These are phyloP conservation scores for Monosporozyma servazzii DNA, from an alignment of 805 yeast species.

Conservation along the genomic window DNA sequence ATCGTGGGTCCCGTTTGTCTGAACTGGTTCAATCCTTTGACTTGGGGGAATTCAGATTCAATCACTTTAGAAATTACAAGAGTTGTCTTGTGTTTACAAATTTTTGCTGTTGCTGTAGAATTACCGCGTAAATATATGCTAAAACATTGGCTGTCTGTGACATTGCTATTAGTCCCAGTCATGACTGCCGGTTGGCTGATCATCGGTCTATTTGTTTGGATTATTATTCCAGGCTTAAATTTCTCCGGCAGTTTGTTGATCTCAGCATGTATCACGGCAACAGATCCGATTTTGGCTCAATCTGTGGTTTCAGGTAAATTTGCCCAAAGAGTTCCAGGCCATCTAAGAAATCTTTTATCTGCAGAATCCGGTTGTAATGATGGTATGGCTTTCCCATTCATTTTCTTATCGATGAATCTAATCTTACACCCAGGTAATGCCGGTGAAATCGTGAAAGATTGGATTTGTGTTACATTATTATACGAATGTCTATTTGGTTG, in stretches of 20 bases:
- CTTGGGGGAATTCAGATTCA: slow-evolving; percentile 79
- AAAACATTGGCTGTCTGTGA: slow-evolving; percentile 71
- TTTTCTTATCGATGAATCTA: slow-evolving; percentile 58
- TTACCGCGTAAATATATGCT: slow-evolving; percentile 83
- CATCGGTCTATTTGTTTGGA: slow-evolving; percentile 72
- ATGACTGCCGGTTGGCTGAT: slow-evolving; percentile 88
- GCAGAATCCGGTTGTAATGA: slow-evolving; percentile 88
- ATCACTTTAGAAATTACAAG: slow-evolving; percentile 79
- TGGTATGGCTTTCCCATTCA: slow-evolving; percentile 94
- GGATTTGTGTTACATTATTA: slow-evolving; percentile 66
- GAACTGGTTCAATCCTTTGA: slow-evolving; percentile 70
- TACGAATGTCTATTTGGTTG: slow-evolving; percentile 81
- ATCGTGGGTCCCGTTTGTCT: slow-evolving; percentile 84
- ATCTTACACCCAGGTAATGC: slow-evolving; percentile 58
- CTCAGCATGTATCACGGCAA: slow-evolving; percentile 86
- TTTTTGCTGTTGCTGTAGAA: slow-evolving; percentile 91
- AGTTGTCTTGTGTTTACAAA: slow-evolving; percentile 75
- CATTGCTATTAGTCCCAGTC: slow-evolving; percentile 67
- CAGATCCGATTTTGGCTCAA: slow-evolving; percentile 91
- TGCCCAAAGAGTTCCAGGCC: slow-evolving; percentile 89
- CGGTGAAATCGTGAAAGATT: slow-evolving; percentile 63
- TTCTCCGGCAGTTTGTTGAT: slow-evolving; percentile 67
- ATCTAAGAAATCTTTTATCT: slow-evolving; percentile 67
- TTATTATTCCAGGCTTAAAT: slow-evolving; percentile 59
- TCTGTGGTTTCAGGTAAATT: slow-evolving; percentile 90